A percentile compares a stretch with the other conserved stretches of the same genome.
phyloP scores from a whole-genome alignment of 768 basidiomycete genomes.

The Boletus pseudo-olivaceus region DNA sequence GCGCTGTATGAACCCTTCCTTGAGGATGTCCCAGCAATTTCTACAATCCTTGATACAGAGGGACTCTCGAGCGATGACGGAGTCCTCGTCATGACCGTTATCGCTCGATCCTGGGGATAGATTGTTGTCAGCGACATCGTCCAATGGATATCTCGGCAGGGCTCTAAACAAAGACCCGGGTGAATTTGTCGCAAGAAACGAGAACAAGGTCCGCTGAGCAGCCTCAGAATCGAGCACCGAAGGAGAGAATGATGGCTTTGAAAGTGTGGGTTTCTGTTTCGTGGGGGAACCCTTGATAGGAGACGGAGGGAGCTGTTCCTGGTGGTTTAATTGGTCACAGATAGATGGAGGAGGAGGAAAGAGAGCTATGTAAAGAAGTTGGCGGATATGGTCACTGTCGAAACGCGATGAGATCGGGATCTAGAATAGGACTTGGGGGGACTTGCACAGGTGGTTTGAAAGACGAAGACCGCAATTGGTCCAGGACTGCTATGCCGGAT shows the following conservation, averaged over 20 bases:
- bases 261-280: constrained; percentile 42
- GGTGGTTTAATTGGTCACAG: constrained; percentile 14
- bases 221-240: constrained; percentile 45
- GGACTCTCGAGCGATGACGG: constrained; percentile 54
- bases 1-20: constrained; percentile 48
- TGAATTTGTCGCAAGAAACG: constrained; percentile 54
- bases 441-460: constrained; percentile 60
- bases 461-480: constrained; percentile 56
- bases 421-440: constrained; percentile 3
- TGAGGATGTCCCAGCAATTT: constrained; percentile 61
- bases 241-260: constrained; percentile 40
- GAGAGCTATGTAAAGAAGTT: constrained; percentile 67
- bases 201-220: constrained; percentile 51
- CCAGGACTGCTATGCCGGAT: constrained; percentile 58
- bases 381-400: constrained; percentile 58
- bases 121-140: constrained; percentile 4
- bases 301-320: constrained; percentile 26
- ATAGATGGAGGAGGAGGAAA: constrained; percentile 43
- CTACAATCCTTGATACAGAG: constrained; percentile 49
- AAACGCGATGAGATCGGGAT: constrained; percentile 11
- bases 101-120: constrained; percentile 1
- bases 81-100: constrained; percentile 46
- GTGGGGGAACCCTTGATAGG: constrained; percentile 45
- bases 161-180: constrained; percentile 52
- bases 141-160: constrained; percentile 46